Evolutionary conservation across 176 grass and related monocot species (phyloP).

Genomic region (Hyparrhenia diplandra): DNA sequence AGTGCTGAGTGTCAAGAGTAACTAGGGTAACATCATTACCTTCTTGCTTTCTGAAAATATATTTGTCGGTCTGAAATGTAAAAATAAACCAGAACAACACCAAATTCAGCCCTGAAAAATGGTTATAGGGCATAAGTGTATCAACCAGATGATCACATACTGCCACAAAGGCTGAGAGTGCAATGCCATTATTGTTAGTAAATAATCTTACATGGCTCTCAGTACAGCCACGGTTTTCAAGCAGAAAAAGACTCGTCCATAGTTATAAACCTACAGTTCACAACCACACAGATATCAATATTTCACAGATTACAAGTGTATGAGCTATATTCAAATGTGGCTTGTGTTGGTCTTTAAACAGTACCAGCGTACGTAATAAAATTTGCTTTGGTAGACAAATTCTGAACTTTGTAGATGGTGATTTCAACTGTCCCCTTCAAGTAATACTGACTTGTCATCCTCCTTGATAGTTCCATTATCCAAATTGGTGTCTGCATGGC

Average conservation of each 20-base stretch:
- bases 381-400: constrained; percentile 53
- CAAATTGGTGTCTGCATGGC: constrained; percentile 48
- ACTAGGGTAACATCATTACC: constrained; percentile 35
- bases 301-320: neutral
- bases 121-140: neutral
- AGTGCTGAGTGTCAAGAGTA: neutral
- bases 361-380: constrained; percentile 37
- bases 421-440: constrained; percentile 52
- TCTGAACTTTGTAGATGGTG: constrained; percentile 45
- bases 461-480: constrained; percentile 39
- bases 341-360: constrained; percentile 8
- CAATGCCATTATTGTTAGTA: neutral
- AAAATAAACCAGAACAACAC: constrained; percentile 63
- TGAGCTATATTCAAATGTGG: neutral
- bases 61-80: constrained; percentile 91
- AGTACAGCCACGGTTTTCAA: constrained; percentile 71
- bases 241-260: constrained; percentile 77
- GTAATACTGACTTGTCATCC: constrained; percentile 50
- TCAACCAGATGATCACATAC: neutral
- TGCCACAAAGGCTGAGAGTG: neutral
- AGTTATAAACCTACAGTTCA: constrained; percentile 62
- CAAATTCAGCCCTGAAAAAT: constrained; percentile 71
- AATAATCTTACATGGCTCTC: constrained; percentile 72
- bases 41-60: constrained; percentile 75
- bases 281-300: constrained; percentile 8